A percentile compares a stretch with the other conserved stretches of the same genome.
phyloP scores from a whole-genome alignment of 768 basidiomycete species.

The Tephrocybe sp. region DNA sequence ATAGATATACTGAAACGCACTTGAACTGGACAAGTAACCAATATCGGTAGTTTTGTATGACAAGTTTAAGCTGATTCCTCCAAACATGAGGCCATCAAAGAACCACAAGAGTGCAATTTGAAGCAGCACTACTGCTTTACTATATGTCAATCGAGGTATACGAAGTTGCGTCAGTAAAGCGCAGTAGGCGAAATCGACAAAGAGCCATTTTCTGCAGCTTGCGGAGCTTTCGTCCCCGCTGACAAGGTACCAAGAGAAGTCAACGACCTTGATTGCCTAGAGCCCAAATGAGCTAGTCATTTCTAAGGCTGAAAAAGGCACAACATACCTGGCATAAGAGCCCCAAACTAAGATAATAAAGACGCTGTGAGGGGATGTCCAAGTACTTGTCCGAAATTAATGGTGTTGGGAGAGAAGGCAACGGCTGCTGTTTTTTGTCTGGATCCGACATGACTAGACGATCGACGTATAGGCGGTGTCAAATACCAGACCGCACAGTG shows the following conservation, averaged over 20 bases:
- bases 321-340: slow-evolving; percentile 69
- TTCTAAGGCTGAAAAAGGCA: background rate
- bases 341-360: slow-evolving; percentile 76
- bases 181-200: slow-evolving; percentile 65
- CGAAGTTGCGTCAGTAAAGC: slow-evolving; percentile 57
- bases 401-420: slow-evolving; percentile 29
- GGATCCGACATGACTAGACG: slow-evolving; percentile 19
- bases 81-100: slow-evolving; percentile 70
- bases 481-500: background rate
- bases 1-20: slow-evolving; percentile 33
- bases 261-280: slow-evolving; percentile 76
- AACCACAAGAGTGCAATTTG: slow-evolving; percentile 64
- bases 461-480: background rate
- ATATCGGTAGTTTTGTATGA: slow-evolving; percentile 5
- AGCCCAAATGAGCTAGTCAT: slow-evolving; percentile 3
- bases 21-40: slow-evolving; percentile 20
- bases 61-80: slow-evolving; percentile 62
- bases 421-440: slow-evolving; percentile 11
- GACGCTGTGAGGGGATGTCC: slow-evolving; percentile 76
- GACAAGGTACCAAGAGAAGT: slow-evolving; percentile 60
- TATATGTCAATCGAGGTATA: slow-evolving; percentile 74
- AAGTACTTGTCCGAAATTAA: slow-evolving; percentile 74
- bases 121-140: slow-evolving; percentile 58
- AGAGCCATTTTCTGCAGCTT: slow-evolving; percentile 69
- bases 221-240: slow-evolving; percentile 41